Base-by-base conservation (phyloP, 2,329 filamentous ascomycete genomes). In the Aspergillus sp. region DNA sequence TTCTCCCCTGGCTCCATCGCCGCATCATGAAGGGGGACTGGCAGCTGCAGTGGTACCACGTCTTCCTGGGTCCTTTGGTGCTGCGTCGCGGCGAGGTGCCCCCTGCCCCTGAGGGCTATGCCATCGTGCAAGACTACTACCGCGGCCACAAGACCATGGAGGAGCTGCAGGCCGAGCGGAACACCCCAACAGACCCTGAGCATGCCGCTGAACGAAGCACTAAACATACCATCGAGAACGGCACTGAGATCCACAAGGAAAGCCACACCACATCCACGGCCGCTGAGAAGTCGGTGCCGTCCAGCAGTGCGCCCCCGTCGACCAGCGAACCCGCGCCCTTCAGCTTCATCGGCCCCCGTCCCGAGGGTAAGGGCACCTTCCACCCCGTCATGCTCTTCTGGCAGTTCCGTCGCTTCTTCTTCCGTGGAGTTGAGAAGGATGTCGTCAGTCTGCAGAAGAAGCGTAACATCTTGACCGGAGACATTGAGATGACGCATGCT, bases 141-240 rank as follows among this genome's bases (percentile, higher is more conserved):
- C 58, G 42, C n/a, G 63, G 63, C 57, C 63, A 65, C 56, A 65
- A 65, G 54, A 65, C 63, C 1, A 10, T 65, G 39, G 62, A 61
- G 1, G 57, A 65, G 51, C 55, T 65, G 6, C 54, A 62, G 32
- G 59, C 56, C 4, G 57, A 60, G 39, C 63, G 63, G n/a, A 49
- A 54, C 16, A 52, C 45, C 2, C 42, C 47, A 39, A 20, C 36
- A 1, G 62, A 59, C 29, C 52, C 55, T 26, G 57, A 60, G 9
- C 49, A 49, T 4, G 26, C 22, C 6, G 54, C 36, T 52, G 42
- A 24, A 42, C 36, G 6, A 42, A n/a, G 36, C 36, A 42, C 14
- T 3, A 16, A 42, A 4, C 36, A 42, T 1, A 53, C 26, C 51
- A 36, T 6, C 22, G 61, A 57, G 18, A 32, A 47, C 1, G 54